Evolutionary conservation across 805 yeast genomes (phyloP).

Genomic region (Candida yuanshanica): DNA sequence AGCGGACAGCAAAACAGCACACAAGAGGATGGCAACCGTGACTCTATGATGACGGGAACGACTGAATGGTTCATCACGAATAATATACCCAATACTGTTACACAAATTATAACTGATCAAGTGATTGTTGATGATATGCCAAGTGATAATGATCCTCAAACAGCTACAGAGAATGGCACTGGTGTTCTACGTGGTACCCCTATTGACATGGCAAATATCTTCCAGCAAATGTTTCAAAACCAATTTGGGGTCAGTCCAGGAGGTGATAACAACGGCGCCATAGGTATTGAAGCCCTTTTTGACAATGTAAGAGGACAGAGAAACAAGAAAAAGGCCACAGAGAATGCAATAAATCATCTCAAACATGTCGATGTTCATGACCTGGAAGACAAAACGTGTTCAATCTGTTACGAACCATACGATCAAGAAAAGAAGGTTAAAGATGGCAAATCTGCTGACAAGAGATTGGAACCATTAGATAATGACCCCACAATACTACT

Average conservation of each 20-base stretch:
- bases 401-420: conserved; percentile 20
- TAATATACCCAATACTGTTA: not conserved
- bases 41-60: not conserved
- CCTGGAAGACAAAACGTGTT: conserved; percentile 9
- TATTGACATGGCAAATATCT: not conserved
- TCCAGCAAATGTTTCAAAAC: not conserved
- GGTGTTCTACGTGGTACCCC: not conserved
- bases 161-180: not conserved
- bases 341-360: conserved; percentile 16
- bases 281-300: not conserved
- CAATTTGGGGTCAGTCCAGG: not conserved
- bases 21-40: not conserved
- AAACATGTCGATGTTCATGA: conserved; percentile 7
- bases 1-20: not conserved
- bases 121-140: not conserved
- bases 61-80: not conserved
- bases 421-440: not conserved
- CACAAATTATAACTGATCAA: not conserved
- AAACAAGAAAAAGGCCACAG: conserved; percentile 15
- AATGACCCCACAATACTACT: conserved; percentile 16
- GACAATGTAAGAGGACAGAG: no score
- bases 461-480: conserved; percentile 5
- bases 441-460: conserved; percentile 1
- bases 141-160: not conserved
- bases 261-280: not conserved